Conservation (phyloP, 2,329 filamentous ascomycete genomes). For the Fusarium pininemorale region DNA sequence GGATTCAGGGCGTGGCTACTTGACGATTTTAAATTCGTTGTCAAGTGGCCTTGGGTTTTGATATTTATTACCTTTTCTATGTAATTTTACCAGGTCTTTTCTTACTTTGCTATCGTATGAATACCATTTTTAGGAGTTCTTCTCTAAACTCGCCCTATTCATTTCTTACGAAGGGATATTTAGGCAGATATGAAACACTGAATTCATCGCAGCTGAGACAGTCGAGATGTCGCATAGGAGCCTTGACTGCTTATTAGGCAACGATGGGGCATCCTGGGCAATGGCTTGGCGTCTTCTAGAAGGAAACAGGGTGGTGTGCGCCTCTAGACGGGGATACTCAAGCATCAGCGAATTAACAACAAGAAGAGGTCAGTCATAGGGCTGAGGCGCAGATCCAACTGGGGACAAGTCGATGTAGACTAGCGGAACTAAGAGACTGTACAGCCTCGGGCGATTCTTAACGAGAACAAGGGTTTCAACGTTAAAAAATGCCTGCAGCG, state of each 20-base stretch:
- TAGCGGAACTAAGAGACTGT: conserved; percentile 1
- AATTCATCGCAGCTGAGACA: neutral
- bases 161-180: neutral
- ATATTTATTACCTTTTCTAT: conserved; percentile 12
- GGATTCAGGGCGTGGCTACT: conserved; percentile 16
- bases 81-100: neutral
- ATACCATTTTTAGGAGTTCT: conserved; percentile 3
- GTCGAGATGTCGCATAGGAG: neutral
- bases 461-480: conserved; percentile 4
- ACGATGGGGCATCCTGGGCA: neutral
- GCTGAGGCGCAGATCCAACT: conserved; percentile 24
- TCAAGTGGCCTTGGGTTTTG: neutral
- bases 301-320: conserved; percentile 15
- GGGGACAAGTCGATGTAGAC: neutral
- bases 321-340: neutral
- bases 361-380: conserved; percentile 6
- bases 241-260: conserved; percentile 15
- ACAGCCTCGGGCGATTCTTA: conserved; percentile 29
- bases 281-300: conserved; percentile 21
- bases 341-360: neutral
- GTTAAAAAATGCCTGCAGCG: neutral
- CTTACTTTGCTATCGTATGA: conserved; percentile 13
- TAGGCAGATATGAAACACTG: neutral
- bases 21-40: conserved; percentile 3
- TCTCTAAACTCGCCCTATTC: neutral